phyloP scores from a whole-genome alignment of 495 filamentous ascomycete genomes.

The Xylaria cubensis region DNA sequence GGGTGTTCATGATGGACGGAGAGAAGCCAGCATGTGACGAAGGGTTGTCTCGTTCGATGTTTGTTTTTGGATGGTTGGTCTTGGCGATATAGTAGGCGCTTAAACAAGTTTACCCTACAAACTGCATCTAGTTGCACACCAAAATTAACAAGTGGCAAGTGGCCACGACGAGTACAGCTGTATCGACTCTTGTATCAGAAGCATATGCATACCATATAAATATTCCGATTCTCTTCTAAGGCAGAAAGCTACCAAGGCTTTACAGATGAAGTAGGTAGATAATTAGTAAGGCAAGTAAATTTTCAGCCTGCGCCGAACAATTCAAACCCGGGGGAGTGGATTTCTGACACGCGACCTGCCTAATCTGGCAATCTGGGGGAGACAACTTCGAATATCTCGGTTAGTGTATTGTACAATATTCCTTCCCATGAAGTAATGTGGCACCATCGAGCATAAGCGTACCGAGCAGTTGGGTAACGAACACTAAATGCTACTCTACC shows the following conservation, averaged over 20 bases:
- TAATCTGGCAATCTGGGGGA: conserved; percentile 13
- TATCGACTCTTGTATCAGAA: not conserved
- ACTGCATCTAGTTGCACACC: not conserved
- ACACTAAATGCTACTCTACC: conserved; percentile 7
- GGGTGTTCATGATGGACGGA: not conserved
- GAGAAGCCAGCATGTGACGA: conserved; percentile 1
- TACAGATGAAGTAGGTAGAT: not conserved
- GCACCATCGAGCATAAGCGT: conserved; percentile 20
- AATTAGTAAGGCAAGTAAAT: not conserved
- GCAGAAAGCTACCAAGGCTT: not conserved
- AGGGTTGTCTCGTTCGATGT: not conserved
- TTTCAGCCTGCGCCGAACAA: not conserved
- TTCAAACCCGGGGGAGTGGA: not conserved
- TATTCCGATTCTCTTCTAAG: not conserved
- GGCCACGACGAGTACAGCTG: not conserved
- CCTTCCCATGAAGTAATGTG: not conserved
- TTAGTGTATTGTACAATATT: not conserved
- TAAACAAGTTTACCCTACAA: not conserved
- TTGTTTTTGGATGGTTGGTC: not conserved
- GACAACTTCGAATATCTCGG: not conserved
- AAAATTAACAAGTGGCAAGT: not conserved
- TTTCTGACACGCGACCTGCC: not conserved
- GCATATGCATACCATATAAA: not conserved
- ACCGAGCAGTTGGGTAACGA: conserved; percentile 7
- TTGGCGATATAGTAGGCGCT: conserved; percentile 1